Conservation (phyloP, 1,139 yeast species). For the Saccharomyces pastorianus region DNA sequence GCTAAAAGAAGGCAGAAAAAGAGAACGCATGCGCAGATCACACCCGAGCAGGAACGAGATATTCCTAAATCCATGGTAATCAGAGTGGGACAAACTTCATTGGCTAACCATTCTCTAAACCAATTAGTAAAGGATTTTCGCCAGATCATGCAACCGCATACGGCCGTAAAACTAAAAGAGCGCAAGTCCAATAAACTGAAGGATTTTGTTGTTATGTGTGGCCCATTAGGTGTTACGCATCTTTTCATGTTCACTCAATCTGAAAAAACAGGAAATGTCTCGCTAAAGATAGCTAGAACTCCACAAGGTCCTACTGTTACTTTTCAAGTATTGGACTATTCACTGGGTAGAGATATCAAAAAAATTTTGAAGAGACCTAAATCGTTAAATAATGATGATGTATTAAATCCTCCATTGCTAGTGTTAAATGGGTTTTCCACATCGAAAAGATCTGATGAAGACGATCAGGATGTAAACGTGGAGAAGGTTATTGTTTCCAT, state of each 20-base stretch:
- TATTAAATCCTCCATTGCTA: constrained; percentile 72
- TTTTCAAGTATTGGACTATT: constrained; percentile 67
- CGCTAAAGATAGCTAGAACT: constrained; percentile 74
- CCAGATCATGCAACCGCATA: constrained; percentile 90
- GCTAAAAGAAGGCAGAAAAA: constrained; percentile 4
- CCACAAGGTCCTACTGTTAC: constrained; percentile 94
- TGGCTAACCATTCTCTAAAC: constrained; percentile 70
- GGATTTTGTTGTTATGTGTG: constrained; percentile 94
- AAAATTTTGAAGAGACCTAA: constrained; percentile 62
- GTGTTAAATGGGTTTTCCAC: constrained; percentile 79
- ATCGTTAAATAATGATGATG: constrained; percentile 59
- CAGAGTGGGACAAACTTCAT: constrained; percentile 63
- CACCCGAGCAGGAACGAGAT: constrained; percentile 56
- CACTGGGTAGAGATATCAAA: constrained; percentile 73
- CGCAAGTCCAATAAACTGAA: constrained; percentile 77
- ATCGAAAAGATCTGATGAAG: constrained; percentile 24
- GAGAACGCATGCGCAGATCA: constrained; percentile 52
- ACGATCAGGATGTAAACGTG: constrained; percentile 35
- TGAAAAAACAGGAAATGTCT: constrained; percentile 67
- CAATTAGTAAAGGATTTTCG: constrained; percentile 85
- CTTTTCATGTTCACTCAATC: constrained; percentile 80
- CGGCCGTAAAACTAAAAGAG: constrained; percentile 82
- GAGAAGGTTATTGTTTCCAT: constrained; percentile 82
- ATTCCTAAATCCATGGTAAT: constrained; percentile 92
- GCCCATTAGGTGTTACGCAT: constrained; percentile 90